Evolutionary conservation across 2,329 filamentous ascomycete genomes (phyloP), one percentile per base, ranked within the genome.

Genomic region (Alternaria ventricosa): DNA sequence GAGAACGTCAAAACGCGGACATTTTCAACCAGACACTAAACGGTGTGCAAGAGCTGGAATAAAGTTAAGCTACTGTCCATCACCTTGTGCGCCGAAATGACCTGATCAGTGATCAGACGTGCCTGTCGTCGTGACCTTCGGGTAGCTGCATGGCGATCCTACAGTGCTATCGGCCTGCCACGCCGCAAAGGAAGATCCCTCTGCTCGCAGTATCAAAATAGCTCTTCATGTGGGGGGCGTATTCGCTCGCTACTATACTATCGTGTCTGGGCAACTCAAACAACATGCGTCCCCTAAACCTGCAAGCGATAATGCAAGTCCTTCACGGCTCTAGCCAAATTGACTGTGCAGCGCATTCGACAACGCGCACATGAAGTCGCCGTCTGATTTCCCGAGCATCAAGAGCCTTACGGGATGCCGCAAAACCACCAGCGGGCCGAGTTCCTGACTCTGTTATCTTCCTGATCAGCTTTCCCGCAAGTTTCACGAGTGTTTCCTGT

Each of bases 401-500:
- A 25, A 50, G 53, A 51, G 45, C 28, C 49, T 49, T 55, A 54
- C 33, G 23, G 33, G 20, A 51, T 46, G 51, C 53, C 58, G 33
- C 25, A 7, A 41, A 30, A 20, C 49, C 15, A 62, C 41, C 55
- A 46, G 54, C 60, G 49, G 49, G 41, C 55, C 60, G 49, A 54
- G 47, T 53, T 15, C 23, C n/a, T 18, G 30, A 44, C 28, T 57
- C 46, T 33, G 15, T 49, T 10, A 22, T 58, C 49, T 27, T 27
- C 43, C 27, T 33, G 22, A 41, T 7, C 46, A 41, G 33, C 47
- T 49, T 30, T 47, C 30, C 30, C 46, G 43, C 43, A 30, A 33
- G 60, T 62, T 62, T 62, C 60, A 62, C 49, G 44, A 62, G 55
- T 59, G 60, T 59, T 62, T 59, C 50, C 55, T 62, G 43, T 22